Evolutionary conservation across 441 rosid species (phyloP), one percentile per base, ranked within the genome.

Genomic region (Daphne laureola): DNA sequence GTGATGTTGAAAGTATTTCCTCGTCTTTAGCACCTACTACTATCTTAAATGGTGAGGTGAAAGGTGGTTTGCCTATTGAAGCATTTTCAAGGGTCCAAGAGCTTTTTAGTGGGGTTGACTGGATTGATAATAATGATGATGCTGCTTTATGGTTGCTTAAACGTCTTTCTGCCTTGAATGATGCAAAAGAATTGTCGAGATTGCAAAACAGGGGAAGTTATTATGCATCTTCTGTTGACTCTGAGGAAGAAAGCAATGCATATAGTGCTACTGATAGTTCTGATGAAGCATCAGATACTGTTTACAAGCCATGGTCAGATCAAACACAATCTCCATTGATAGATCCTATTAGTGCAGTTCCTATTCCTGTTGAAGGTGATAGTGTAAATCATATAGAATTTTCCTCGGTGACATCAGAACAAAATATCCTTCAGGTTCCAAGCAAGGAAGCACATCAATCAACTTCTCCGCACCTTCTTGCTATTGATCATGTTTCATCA

Each of bases 41-140:
- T 49, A 71, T 86, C 57, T 70, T 88, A 67, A 84, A 78, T 74
- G 96, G 94, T 35, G 96, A 92, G 74, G 96, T 81, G 73, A 86
- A 79, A 72, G 94, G 96, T 54, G 98, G 98, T 65, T 72, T 92
- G 70, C 98, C 98, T 42, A 82, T 92, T 54, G 98, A 92, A 79
- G 98, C 96, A 35, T 92, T 92, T 76, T 84, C 96, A 52, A 80
- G 79, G 66, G 96, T 92, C 72, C 95, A 88, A 78, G 96, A 92
- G 68, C 91, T 92, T 72, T 92, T 92, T 64, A 88, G 76, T 62
- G 94, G 87, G 48, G 77, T 71, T 70, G 94, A 92, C 53, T 92
- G 89, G 95, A 82, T 76, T 54, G 96, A 88, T 67, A 77, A 63
- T 68, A 78, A 71, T 51, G 95, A 88, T 57, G 95, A 86, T 80